Evolutionary conservation across 495 filamentous ascomycete genomes (phyloP).

Genomic region (Penicillium atrosanguineum): DNA sequence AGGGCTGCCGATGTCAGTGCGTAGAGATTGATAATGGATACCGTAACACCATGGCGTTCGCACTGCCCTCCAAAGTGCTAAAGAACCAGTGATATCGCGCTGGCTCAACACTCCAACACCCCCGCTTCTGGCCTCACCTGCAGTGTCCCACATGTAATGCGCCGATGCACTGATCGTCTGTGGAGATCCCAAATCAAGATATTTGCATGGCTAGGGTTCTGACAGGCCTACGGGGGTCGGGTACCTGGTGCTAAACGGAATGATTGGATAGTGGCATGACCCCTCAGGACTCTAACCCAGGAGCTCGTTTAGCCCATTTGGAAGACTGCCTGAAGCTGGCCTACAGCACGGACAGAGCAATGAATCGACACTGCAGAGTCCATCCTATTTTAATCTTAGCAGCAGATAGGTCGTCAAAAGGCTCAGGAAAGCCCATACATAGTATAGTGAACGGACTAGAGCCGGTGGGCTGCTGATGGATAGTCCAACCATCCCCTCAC

Average conservation of each 20-base stretch:
- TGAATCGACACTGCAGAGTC: background rate
- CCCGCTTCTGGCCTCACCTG: slow-evolving; percentile 6
- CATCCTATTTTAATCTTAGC: background rate
- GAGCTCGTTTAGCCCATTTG: background rate
- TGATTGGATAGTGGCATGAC: background rate
- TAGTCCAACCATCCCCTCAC: background rate
- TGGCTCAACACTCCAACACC: slow-evolving; percentile 2
- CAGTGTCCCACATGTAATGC: background rate
- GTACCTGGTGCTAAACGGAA: background rate
- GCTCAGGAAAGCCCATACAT: background rate
- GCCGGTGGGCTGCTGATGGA: background rate
- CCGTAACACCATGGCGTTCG: background rate
- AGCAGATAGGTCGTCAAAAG: background rate
- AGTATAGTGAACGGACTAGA: background rate
- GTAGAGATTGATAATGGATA: slow-evolving; percentile 17
- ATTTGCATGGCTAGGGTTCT: slow-evolving; percentile 11
- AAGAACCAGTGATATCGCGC: slow-evolving; percentile 3
- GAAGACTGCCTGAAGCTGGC: background rate
- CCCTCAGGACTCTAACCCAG: background rate
- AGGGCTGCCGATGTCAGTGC: slow-evolving; percentile 5
- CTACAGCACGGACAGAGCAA: background rate
- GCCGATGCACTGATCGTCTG: slow-evolving; percentile 6
- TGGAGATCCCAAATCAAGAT: slow-evolving; percentile 14
- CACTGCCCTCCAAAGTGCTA: background rate
- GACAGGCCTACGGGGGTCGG: slow-evolving; percentile 1